Evolutionary conservation across 345 rosid species (phyloP).

Genomic region (Syzygium jambos): DNA sequence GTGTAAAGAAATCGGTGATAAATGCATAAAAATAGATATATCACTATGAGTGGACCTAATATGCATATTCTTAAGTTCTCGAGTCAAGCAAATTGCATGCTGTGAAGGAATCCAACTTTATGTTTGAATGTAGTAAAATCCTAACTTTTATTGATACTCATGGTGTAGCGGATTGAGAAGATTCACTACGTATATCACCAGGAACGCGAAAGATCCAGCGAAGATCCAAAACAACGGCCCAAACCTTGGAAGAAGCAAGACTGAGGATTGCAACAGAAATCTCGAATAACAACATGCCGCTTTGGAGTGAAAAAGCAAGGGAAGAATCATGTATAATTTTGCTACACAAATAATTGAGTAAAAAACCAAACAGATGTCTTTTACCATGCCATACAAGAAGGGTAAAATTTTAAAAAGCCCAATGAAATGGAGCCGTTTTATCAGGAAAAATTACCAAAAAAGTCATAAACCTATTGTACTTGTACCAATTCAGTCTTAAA

Average conservation of each 20-base stretch:
- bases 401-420: neutral
- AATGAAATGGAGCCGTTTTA: neutral
- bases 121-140: neutral
- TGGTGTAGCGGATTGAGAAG: neutral
- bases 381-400: neutral
- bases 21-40: neutral
- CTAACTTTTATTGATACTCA: neutral
- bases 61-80: neutral
- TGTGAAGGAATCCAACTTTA: neutral
- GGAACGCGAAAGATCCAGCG: neutral
- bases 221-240: neutral
- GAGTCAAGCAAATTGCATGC: neutral
- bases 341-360: neutral
- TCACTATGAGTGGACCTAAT: neutral
- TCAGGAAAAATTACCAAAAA: fast-evolving
- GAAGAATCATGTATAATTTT: neutral
- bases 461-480: fast-evolving
- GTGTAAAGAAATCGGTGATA: neutral
- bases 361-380: neutral
- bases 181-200: neutral
- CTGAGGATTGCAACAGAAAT: neutral
- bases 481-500: neutral
- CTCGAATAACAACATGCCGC: neutral
- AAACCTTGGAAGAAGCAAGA: neutral
- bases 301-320: neutral